Percentiles rank a stretch among this genome's conserved stretches.
phyloP scores from a whole-genome alignment of 2,329 filamentous ascomycete genomes.

The Alternaria sp. region DNA sequence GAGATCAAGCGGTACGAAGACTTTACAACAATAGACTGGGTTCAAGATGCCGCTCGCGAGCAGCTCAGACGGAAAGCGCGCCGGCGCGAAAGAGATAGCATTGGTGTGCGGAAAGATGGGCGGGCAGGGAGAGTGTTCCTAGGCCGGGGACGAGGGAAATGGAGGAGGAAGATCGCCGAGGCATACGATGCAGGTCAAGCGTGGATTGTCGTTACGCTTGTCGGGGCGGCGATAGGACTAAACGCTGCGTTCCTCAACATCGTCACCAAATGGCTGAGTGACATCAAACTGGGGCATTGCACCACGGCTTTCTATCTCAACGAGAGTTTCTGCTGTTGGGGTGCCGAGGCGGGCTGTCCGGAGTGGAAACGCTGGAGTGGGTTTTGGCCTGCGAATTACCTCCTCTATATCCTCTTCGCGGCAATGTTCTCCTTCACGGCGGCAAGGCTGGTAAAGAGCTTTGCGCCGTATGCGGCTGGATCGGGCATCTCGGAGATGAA shows the following conservation, averaged over 20 bases:
- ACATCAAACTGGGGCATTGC: conserved; percentile 96
- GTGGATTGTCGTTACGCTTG: conserved; percentile 96
- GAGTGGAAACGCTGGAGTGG: conserved; percentile 92
- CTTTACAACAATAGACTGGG: conserved; percentile 99
- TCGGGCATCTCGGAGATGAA: conserved; percentile 99
- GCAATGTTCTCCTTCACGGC: conserved; percentile 83
- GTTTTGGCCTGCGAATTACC: conserved; percentile 79
- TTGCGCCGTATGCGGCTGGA: conserved; percentile 94
- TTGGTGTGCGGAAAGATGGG: conserved; percentile 61
- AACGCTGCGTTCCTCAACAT: conserved; percentile 96
- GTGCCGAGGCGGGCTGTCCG: conserved; percentile 84
- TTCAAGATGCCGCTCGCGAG: conserved; percentile 94
- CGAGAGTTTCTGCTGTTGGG: conserved; percentile 98
- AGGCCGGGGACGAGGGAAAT: conserved; percentile 66
- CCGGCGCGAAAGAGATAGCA: conserved; percentile 63
- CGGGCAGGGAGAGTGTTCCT: conserved; percentile 60
- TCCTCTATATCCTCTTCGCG: conserved; percentile 86
- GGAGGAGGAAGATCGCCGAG: conserved; percentile 81
- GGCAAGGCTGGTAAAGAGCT: conserved; percentile 84
- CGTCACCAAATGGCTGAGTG: conserved; percentile 93
- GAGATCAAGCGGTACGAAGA: conserved; percentile 99
- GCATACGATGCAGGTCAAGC: conserved; percentile 96
- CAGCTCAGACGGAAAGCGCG: conserved; percentile 80
- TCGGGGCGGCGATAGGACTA: conserved; percentile 89
- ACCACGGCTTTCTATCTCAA: conserved; percentile 96